phyloP scores from a whole-genome alignment of 1,139 yeast genomes.

The Diutina siamensis region DNA sequence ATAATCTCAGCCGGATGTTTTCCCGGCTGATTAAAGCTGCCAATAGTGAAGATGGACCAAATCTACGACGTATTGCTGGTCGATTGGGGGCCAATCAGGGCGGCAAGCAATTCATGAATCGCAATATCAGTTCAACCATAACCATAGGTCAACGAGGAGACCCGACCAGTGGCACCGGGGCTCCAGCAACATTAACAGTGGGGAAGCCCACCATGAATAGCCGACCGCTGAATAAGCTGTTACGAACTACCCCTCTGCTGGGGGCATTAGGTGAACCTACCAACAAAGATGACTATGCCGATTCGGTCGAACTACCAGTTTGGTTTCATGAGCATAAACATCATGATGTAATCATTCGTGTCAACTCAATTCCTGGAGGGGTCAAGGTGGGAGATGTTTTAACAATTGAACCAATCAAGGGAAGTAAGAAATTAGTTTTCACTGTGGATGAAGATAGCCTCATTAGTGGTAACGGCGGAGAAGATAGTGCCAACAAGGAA shows the following conservation, averaged over 20 bases:
- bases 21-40: neutral
- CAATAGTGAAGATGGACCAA: neutral
- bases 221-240: neutral
- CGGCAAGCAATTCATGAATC: conserved; percentile 4
- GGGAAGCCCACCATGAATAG: neutral
- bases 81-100: neutral
- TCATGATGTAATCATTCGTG: conserved; percentile 54
- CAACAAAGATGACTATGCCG: neutral
- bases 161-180: neutral
- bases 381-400: conserved; percentile 61
- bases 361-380: conserved; percentile 44
- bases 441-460: conserved; percentile 20
- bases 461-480: conserved; percentile 19
- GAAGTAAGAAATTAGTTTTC: conserved; percentile 23
- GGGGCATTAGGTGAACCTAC: neutral
- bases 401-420: conserved; percentile 32
- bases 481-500: conserved; percentile 11
- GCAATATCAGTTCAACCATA: conserved; percentile 2
- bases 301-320: conserved; percentile 33
- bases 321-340: conserved; percentile 68
- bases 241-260: neutral
- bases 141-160: neutral
- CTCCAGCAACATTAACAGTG: neutral
- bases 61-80: neutral
- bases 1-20: conserved; percentile 1